These are phyloP conservation scores for Didymella pomorum DNA, from an alignment of 2,329 filamentous ascomycete genomes.

Conservation along the genomic window DNA sequence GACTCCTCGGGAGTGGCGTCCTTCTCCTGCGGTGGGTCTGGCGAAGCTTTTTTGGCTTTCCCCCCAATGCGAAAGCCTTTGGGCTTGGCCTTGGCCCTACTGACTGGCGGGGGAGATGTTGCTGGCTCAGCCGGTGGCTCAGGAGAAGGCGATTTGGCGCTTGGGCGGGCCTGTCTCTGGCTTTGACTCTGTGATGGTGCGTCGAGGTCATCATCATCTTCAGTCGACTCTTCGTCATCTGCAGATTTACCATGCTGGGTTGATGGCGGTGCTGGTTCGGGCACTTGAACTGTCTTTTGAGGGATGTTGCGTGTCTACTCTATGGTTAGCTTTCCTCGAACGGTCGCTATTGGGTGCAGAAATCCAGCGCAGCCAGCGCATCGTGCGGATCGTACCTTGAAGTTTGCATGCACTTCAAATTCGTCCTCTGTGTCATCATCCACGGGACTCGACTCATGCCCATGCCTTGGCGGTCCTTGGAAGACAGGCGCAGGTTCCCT, in stretches of 20 bases:
- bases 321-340: conserved; percentile 2
- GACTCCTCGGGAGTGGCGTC: neutral
- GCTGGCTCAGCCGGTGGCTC: conserved; percentile 11
- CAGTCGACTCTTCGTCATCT: conserved; percentile 34
- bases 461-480: conserved; percentile 12
- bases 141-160: conserved; percentile 17
- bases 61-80: conserved; percentile 45
- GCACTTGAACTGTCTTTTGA: conserved; percentile 1
- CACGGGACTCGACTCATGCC: conserved; percentile 23
- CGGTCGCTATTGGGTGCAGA: too few relatives aligned
- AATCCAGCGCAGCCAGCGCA: too few relatives aligned
- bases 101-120: conserved; percentile 4
- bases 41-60: conserved; percentile 23
- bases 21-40: conserved; percentile 5
- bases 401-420: conserved; percentile 47
- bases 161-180: conserved; percentile 13
- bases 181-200: conserved; percentile 34
- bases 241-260: conserved; percentile 1
- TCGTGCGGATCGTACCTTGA: conserved; percentile 28
- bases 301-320: conserved; percentile 23
- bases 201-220: conserved; percentile 54
- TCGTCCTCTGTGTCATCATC: conserved; percentile 49
- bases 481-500: conserved; percentile 13
- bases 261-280: neutral
- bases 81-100: conserved; percentile 24